A percentile compares a stretch with the other conserved stretches of the same genome.
Conservation (phyloP, 2,329 filamentous ascomycete species). For the Corynespora cassiicola region DNA sequence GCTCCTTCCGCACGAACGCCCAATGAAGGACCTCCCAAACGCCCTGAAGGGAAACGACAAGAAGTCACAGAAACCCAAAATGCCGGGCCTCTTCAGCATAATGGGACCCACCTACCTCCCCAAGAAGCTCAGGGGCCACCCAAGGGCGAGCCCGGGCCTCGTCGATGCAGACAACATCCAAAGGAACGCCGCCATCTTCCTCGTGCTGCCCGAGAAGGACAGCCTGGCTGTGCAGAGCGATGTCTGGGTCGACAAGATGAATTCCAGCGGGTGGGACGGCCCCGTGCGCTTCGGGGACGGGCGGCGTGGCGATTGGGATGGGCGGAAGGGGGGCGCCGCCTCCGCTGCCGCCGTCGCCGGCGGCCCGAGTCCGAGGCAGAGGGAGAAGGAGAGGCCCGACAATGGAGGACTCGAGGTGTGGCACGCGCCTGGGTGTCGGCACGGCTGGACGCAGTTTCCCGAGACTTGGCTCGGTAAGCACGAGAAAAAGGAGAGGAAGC, state of each 20-base stretch:
- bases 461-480: slow-evolving; percentile 45
- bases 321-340: slow-evolving; percentile 17
- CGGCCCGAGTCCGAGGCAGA: too few species aligned
- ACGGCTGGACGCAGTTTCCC: slow-evolving; percentile 54
- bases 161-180: slow-evolving; percentile 42
- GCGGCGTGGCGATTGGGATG: slow-evolving; percentile 37
- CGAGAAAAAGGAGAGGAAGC: slow-evolving; percentile 42
- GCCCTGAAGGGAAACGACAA: slow-evolving; percentile 41
- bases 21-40: slow-evolving; percentile 43
- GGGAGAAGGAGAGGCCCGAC: slow-evolving; percentile 24
- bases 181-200: slow-evolving; percentile 47
- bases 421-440: slow-evolving; percentile 42
- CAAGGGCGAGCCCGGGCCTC: slow-evolving; percentile 50
- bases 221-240: slow-evolving; percentile 50
- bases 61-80: slow-evolving; percentile 32
- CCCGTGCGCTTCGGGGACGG: slow-evolving; percentile 44
- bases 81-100: slow-evolving; percentile 45
- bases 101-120: slow-evolving; percentile 52
- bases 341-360: slow-evolving; percentile 10
- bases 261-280: slow-evolving; percentile 36
- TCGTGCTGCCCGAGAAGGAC: slow-evolving; percentile 51
- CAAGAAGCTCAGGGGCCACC: slow-evolving; percentile 43
- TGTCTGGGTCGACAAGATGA: slow-evolving; percentile 51
- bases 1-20: slow-evolving; percentile 48
- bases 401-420: slow-evolving; percentile 47